phyloP scores from a whole-genome alignment of 2,329 filamentous ascomycete species.

The Rutstroemia sp. region DNA sequence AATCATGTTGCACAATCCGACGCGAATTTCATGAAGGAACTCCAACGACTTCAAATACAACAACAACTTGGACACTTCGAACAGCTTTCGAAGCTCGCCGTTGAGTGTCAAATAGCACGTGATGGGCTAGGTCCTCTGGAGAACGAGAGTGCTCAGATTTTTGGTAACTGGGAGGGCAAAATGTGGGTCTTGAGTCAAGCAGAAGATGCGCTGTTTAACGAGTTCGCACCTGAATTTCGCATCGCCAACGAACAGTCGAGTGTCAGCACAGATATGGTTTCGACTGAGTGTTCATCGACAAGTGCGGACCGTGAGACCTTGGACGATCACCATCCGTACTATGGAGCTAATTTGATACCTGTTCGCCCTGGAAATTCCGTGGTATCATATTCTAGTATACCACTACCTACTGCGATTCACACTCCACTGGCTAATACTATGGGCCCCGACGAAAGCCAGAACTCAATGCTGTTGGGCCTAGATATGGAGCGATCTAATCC shows the following conservation, averaged over 20 bases:
- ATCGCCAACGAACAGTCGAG: conserved; percentile 8
- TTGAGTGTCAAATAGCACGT: conserved; percentile 18
- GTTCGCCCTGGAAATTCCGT: not conserved
- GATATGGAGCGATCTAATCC: too few relatives aligned
- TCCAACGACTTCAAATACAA: conserved; percentile 17
- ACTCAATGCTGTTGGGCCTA: not conserved
- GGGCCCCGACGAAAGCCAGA: not conserved
- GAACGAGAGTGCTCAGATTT: conserved; percentile 17
- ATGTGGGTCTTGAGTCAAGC: conserved; percentile 17
- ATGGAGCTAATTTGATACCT: not conserved
- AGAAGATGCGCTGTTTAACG: conserved; percentile 12
- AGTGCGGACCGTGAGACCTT: not conserved
- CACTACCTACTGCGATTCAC: rapidly evolving
- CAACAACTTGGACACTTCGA: conserved; percentile 11
- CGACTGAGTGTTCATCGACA: not conserved
- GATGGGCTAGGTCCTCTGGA: conserved; percentile 21
- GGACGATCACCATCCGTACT: too few relatives aligned
- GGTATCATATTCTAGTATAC: not conserved
- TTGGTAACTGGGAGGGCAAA: conserved; percentile 16
- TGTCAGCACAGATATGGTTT: not conserved
- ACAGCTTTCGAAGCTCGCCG: conserved; percentile 10
- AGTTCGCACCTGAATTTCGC: conserved; percentile 15
- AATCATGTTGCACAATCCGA: conserved; percentile 16
- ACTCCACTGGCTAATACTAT: not conserved
- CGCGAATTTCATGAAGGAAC: conserved; percentile 20